Percentiles rank a stretch among this genome's conserved stretches.
Evolutionary conservation across 2,329 filamentous ascomycete genomes (phyloP).

Genomic region (Diaporthe ampelina): DNA sequence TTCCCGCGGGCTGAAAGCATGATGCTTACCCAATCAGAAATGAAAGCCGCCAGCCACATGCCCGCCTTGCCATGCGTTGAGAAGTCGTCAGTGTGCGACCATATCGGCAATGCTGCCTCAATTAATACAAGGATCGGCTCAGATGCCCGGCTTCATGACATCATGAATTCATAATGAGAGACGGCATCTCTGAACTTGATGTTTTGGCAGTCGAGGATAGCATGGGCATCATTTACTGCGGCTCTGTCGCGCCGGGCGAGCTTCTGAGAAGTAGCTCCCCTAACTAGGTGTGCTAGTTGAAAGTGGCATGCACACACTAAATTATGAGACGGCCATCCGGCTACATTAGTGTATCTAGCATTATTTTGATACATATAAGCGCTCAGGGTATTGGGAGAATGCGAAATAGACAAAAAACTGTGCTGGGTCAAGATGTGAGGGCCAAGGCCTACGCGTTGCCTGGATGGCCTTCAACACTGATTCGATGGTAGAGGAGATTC

Average conservation of each 20-base stretch:
- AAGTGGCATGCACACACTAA: background rate
- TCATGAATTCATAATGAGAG: background rate
- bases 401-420: background rate
- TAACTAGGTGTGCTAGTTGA: background rate
- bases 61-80: background rate
- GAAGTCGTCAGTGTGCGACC: background rate
- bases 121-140: background rate
- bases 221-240: background rate
- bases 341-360: background rate
- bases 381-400: slow-evolving; percentile 13
- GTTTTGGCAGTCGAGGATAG: background rate
- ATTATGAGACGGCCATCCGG: background rate
- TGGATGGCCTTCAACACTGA: background rate
- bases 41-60: background rate
- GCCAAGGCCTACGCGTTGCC: background rate
- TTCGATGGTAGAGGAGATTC: background rate
- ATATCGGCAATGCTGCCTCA: background rate
- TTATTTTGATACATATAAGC: slow-evolving; percentile 21
- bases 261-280: background rate
- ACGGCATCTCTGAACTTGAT: background rate
- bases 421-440: background rate
- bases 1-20: slow-evolving; percentile 18
- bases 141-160: background rate
- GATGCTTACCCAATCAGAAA: background rate
- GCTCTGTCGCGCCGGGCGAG: background rate